Base-by-base conservation (phyloP, 2,329 filamentous ascomycete genomes). In the Penicillium sp. region DNA sequence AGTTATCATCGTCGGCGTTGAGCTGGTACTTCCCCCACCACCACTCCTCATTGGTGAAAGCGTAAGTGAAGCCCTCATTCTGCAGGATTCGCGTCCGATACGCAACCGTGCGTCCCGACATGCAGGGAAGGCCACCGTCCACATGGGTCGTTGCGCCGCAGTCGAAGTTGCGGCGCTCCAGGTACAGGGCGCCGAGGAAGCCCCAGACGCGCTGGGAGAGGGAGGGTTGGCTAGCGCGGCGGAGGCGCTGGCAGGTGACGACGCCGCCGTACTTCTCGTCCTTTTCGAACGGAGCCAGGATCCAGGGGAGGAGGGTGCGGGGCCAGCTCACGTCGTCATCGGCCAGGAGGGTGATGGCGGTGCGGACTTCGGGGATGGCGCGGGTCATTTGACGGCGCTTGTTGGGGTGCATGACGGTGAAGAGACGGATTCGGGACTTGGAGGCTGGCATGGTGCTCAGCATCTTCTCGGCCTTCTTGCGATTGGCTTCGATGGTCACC, bases 251-350 rank as follows among this genome's bases (percentile, higher is more conserved):
- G 72, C 91, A 96, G 49, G 93, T 96, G 36, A 92, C 92, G 51
- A 97, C 93, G 32, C 92, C 93, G 55, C 93, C 93, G 64, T 95
- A 93, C 59, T 83, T 81, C 45, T 77, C 74, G 38, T 83, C 78
- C 70, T 94, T 86, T 72, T 97, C 92, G 59, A 97, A 96, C 0
- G 93, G 92, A 4, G 93, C 93, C 58, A 97, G 79, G 54, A 97
- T 89, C 92, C 92, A 97, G 31, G 88, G 89, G 66, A 96, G 84
- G 59, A 96, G 85, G 40, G 90, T 94, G 14, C 82, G 80, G 3
- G 92, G 92, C 89, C 93, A 96, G 65, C 89, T 92, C 58, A 97
- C 93, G 72, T 97, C 93, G 75, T 97, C 93, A 71, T 97, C 93
- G 24, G 92, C 92, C 79, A 97, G 91, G 66, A 97, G 84, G 36